These are phyloP conservation scores for Magnusiomyces tetraspermus DNA, from an alignment of 1,139 yeast species.

Conservation along the genomic window DNA sequence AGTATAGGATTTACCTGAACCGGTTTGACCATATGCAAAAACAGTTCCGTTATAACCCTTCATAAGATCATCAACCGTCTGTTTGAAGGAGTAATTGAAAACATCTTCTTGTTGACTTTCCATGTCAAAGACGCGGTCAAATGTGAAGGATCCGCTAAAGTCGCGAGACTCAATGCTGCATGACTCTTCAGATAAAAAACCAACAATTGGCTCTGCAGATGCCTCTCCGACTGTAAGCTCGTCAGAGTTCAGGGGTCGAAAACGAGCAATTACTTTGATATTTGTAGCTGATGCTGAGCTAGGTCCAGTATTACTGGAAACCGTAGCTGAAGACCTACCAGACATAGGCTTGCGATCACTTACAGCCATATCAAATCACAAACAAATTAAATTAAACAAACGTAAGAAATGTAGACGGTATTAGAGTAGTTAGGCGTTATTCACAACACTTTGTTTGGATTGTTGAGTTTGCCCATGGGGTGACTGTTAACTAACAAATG, in stretches of 20 bases:
- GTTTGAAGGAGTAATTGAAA: conserved; percentile 49
- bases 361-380: neutral
- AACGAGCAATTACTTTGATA: conserved; percentile 58
- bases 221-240: neutral
- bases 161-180: conserved; percentile 38
- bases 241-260: conserved; percentile 39
- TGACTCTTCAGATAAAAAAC: conserved; percentile 39
- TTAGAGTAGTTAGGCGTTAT: no score
- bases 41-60: conserved; percentile 81
- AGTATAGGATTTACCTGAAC: conserved; percentile 78
- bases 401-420: no score
- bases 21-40: conserved; percentile 83
- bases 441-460: no score
- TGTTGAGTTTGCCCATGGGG: no score
- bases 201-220: conserved; percentile 29
- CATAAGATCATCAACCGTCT: conserved; percentile 57
- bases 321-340: conserved; percentile 8
- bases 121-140: conserved; percentile 57
- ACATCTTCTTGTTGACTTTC: conserved; percentile 47
- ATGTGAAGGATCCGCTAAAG: conserved; percentile 40
- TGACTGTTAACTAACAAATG: no score
- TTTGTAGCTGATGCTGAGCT: conserved; percentile 4
- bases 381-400: no score
- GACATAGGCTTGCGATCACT: conserved; percentile 9
- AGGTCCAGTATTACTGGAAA: neutral